Evolutionary conservation across 352 stramenopile genomes (phyloP).

Genomic region (Pythium brachiatum): DNA sequence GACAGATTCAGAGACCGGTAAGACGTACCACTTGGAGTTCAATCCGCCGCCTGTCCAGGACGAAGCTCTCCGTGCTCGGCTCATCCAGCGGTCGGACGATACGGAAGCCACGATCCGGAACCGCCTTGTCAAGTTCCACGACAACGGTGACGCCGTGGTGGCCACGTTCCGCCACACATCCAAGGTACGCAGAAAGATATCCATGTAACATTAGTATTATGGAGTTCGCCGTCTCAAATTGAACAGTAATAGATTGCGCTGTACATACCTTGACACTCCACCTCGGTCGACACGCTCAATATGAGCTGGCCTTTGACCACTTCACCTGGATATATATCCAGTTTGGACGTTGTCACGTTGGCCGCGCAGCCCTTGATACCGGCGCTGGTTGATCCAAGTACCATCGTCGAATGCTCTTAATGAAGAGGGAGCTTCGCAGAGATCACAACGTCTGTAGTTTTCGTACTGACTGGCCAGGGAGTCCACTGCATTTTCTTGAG

Average conservation of each 20-base stretch:
- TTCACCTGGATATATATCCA: not conserved
- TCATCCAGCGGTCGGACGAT: conserved; percentile 91
- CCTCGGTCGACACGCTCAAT: not conserved
- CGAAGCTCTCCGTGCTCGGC: conserved; percentile 54
- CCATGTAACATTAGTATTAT: not conserved
- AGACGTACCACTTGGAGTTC: conserved; percentile 97
- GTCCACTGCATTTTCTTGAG: too few relatives aligned
- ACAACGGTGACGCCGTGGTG: conserved; percentile 56
- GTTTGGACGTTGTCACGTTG: not conserved
- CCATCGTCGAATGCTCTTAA: not conserved
- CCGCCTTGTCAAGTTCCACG: conserved; percentile 87
- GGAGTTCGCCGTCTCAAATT: too few relatives aligned
- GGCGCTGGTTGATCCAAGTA: not conserved
- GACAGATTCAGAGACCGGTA: conserved; percentile 92
- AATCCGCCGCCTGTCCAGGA: conserved; percentile 85
- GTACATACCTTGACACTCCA: not conserved
- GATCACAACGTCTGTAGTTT: too few relatives aligned
- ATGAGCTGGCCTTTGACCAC: not conserved
- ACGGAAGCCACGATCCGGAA: conserved; percentile 90
- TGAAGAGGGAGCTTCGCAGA: too few relatives aligned
- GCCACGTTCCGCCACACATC: conserved; percentile 19
- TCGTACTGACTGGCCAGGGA: too few relatives aligned
- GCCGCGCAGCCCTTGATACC: not conserved
- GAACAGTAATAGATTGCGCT: not conserved
- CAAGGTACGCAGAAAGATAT: conserved; percentile 38